A percentile compares a stretch with the other conserved stretches of the same genome.
Evolutionary conservation across 768 basidiomycete species (phyloP).

Genomic region (Pleurotus salmoneostramineus): DNA sequence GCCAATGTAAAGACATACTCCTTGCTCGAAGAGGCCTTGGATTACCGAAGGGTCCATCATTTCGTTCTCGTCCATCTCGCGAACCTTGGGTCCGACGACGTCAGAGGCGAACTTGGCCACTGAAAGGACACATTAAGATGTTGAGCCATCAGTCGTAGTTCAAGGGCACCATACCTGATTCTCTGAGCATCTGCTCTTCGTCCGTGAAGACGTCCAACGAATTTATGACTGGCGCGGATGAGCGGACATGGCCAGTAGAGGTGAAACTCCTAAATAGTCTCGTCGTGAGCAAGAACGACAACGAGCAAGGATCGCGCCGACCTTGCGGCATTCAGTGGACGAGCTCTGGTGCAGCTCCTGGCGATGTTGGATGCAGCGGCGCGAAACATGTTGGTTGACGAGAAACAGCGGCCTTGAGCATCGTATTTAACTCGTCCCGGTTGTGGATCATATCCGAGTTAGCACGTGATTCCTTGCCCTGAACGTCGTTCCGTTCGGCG

Average conservation of each 20-base stretch:
- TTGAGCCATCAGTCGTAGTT: neutral
- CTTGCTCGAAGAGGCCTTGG: conserved; percentile 90
- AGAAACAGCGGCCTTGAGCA: neutral
- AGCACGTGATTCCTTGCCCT: neutral
- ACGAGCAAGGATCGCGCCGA: neutral
- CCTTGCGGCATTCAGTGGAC: neutral
- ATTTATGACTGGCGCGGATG: conserved; percentile 29
- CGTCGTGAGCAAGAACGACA: neutral
- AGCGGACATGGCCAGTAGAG: conserved; percentile 18
- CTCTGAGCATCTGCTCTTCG: conserved; percentile 91
- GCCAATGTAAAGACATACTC: conserved; percentile 47
- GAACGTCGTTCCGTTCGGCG: neutral
- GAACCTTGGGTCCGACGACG: conserved; percentile 85
- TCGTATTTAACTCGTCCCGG: neutral
- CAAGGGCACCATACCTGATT: conserved; percentile 62
- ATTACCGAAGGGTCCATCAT: conserved; percentile 87
- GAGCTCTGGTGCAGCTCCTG: neutral
- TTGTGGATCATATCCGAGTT: neutral
- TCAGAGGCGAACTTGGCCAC: conserved; percentile 88
- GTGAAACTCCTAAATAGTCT: conserved; percentile 13
- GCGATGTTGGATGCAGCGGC: neutral
- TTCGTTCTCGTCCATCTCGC: conserved; percentile 98
- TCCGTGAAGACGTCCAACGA: conserved; percentile 87
- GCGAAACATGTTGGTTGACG: neutral
- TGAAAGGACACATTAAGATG: conserved; percentile 20